phyloP scores from a whole-genome alignment of 768 basidiomycete species.

The Boletus pseudo-olivaceus region DNA sequence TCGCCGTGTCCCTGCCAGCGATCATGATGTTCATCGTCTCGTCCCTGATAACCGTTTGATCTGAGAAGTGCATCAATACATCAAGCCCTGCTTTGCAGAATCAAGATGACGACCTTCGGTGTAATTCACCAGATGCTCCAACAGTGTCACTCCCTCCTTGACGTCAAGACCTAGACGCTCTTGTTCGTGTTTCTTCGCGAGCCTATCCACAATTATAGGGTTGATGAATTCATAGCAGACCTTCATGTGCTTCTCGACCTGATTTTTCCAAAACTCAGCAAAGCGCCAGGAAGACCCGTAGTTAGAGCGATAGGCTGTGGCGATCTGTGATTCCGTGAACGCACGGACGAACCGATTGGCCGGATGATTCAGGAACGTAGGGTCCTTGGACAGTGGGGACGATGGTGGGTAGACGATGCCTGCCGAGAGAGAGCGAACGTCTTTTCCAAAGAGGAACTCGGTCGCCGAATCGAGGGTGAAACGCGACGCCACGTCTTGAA shows the following conservation, averaged over 20 bases:
- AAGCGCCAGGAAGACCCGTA: conserved; percentile 44
- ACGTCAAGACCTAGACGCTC: conserved; percentile 4
- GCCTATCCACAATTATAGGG: conserved; percentile 42
- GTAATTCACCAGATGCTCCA: conserved; percentile 52
- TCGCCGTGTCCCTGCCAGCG: conserved; percentile 43
- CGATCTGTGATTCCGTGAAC: conserved; percentile 36
- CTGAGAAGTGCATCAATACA: conserved; percentile 12
- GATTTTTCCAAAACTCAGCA: conserved; percentile 42
- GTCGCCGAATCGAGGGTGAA: conserved; percentile 59
- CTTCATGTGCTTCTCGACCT: conserved; percentile 35
- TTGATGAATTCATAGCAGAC: conserved; percentile 46
- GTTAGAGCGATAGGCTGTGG: conserved; percentile 30
- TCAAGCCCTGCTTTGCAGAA: background rate
- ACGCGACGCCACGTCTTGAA: conserved; percentile 41
- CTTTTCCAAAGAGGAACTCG: conserved; percentile 50
- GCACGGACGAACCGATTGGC: conserved; percentile 38
- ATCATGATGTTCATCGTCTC: conserved; percentile 29
- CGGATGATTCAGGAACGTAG: conserved; percentile 27
- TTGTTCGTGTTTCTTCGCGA: conserved; percentile 33
- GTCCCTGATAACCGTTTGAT: conserved; percentile 23
- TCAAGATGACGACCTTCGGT: conserved; percentile 43
- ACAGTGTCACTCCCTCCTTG: conserved; percentile 41
- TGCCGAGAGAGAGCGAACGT: conserved; percentile 36
- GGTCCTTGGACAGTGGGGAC: conserved; percentile 21
- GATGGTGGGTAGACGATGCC: conserved; percentile 35